Conservation (phyloP, 1,284 basidiomycete species). For the Cryptococcus amylolentus region DNA sequence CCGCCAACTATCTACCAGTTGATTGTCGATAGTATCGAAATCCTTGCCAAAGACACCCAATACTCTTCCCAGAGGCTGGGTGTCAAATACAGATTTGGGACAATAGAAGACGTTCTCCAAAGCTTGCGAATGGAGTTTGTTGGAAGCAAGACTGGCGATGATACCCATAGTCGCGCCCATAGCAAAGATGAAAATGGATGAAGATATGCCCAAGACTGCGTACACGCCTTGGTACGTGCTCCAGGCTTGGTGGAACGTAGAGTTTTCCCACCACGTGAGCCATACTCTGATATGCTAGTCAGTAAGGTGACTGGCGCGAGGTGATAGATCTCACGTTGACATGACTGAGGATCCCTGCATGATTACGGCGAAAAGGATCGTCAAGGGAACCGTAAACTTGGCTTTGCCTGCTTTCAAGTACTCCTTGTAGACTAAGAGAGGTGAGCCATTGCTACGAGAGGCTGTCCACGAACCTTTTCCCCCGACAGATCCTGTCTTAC, state of each 20-base stretch:
- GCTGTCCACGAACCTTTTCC: slow-evolving; percentile 52
- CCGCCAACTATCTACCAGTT: slow-evolving; percentile 64
- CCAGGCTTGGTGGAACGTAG: slow-evolving; percentile 41
- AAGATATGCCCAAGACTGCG: slow-evolving; percentile 54
- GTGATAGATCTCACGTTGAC: slow-evolving; percentile 20
- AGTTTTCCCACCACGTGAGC: slow-evolving; percentile 70
- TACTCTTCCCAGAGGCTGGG: slow-evolving; percentile 82
- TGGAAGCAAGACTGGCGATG: slow-evolving; percentile 62
- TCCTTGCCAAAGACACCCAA: slow-evolving; percentile 53
- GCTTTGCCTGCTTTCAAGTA: slow-evolving; percentile 56
- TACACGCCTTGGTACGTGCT: slow-evolving; percentile 58
- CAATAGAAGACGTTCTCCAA: slow-evolving; percentile 64
- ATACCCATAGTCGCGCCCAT: slow-evolving; percentile 53
- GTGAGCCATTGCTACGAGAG: slow-evolving; percentile 23
- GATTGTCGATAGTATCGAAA: slow-evolving; percentile 80
- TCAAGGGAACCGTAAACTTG: slow-evolving; percentile 51
- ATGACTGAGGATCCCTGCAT: slow-evolving; percentile 46
- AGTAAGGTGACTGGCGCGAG: too few relatives aligned
- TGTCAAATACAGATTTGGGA: slow-evolving; percentile 86
- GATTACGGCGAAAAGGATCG: slow-evolving; percentile 44
- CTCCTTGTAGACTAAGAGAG: slow-evolving; percentile 40
- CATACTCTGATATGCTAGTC: slow-evolving; percentile 39
- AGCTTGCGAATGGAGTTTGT: slow-evolving; percentile 56
- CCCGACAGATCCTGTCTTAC: slow-evolving; percentile 64
- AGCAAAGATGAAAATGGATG: slow-evolving; percentile 54